Percentiles rank a stretch among this genome's conserved stretches.
These are phyloP conservation scores for Torrubiella hemipterigena DNA, from an alignment of 2,329 filamentous ascomycete genomes.

Conservation along the genomic window DNA sequence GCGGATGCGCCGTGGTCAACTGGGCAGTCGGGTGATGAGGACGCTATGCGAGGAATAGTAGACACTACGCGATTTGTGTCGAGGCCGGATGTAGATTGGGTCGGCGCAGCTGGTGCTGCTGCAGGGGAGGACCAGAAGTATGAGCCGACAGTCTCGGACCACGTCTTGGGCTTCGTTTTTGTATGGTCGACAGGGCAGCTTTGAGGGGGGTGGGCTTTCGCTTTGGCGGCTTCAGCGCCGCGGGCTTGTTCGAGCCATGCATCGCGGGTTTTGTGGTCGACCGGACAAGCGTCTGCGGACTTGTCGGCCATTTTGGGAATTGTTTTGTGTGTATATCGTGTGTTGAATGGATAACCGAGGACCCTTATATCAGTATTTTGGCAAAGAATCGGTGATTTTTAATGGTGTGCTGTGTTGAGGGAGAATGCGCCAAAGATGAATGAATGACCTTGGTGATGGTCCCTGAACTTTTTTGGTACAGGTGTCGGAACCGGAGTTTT, in stretches of 20 bases:
- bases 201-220: slow-evolving; percentile 8
- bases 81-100: slow-evolving; percentile 26
- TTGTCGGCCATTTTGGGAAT: not conserved
- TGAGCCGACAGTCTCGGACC: slow-evolving; percentile 29
- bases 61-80: slow-evolving; percentile 62
- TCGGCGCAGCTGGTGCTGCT: slow-evolving; percentile 9
- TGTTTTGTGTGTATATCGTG: not conserved
- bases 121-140: slow-evolving; percentile 26
- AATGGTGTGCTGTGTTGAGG: too few relatives aligned
- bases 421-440: too few relatives aligned
- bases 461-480: too few relatives aligned
- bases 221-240: slow-evolving; percentile 29
- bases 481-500: too few relatives aligned
- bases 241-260: slow-evolving; percentile 68
- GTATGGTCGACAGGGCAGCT: slow-evolving; percentile 22
- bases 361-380: too few relatives aligned
- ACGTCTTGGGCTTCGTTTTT: slow-evolving; percentile 20
- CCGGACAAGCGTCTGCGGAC: slow-evolving; percentile 52
- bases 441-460: too few relatives aligned
- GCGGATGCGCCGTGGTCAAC: slow-evolving; percentile 24
- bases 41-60: slow-evolving; percentile 57
- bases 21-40: slow-evolving; percentile 22
- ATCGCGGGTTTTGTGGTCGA: slow-evolving; percentile 81
- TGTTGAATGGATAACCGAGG: too few relatives aligned
- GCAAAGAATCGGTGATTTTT: too few relatives aligned